Evolutionary conservation across 768 basidiomycete species (phyloP).

Genomic region (Leucocoprinus sp.): DNA sequence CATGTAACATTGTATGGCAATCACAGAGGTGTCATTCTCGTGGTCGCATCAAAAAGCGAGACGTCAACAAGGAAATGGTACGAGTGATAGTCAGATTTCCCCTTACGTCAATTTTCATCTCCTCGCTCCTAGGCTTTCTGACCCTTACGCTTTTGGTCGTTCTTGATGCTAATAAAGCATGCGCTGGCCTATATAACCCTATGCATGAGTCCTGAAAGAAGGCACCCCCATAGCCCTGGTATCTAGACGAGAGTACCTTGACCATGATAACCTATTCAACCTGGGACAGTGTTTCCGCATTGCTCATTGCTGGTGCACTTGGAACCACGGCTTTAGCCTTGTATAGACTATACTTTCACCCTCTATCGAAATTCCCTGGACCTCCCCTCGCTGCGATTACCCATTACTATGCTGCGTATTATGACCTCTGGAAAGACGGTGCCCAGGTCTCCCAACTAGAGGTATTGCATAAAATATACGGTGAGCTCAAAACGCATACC

Average conservation of each 20-base stretch:
- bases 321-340: not conserved
- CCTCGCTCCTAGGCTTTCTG: not conserved
- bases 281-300: not conserved
- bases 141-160: not conserved
- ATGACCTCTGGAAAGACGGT: not conserved
- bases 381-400: conserved; percentile 31
- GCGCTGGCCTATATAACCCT: not conserved
- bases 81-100: not conserved
- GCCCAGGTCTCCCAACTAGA: conserved; percentile 9
- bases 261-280: not conserved
- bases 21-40: no score
- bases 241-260: not conserved
- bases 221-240: not conserved
- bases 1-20: no score
- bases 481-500: conserved; percentile 12
- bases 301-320: not conserved
- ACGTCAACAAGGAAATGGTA: not conserved
- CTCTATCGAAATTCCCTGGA: conserved; percentile 39
- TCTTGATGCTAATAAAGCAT: not conserved
- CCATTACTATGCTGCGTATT: conserved; percentile 16
- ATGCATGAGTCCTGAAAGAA: not conserved
- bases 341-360: conserved; percentile 23
- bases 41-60: not conserved
- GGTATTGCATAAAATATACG: conserved; percentile 19
- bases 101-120: not conserved